phyloP scores from a whole-genome alignment of 305 asterid species.

The Withania somnifera region DNA sequence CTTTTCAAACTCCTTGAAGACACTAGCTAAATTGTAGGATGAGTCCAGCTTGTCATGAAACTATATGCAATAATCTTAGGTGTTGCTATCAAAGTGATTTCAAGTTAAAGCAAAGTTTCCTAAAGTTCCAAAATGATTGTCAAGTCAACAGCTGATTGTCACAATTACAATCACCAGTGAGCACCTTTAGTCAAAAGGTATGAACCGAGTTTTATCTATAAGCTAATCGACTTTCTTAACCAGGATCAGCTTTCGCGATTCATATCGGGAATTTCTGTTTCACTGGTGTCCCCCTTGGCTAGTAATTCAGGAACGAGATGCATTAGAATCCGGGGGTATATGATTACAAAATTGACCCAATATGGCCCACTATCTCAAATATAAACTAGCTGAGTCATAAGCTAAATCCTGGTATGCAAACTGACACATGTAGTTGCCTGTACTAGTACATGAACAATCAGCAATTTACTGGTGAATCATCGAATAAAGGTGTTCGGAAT shows the following conservation, averaged over 20 bases:
- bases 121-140: neutral
- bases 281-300: neutral
- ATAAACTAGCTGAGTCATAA: neutral
- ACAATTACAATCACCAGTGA: neutral
- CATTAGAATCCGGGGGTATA: neutral
- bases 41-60: neutral
- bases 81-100: neutral
- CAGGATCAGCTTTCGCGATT: neutral
- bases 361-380: neutral
- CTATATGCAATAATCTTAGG: neutral
- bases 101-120: neutral
- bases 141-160: neutral
- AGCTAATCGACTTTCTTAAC: neutral
- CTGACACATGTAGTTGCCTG: neutral
- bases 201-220: neutral
- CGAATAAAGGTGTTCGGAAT: neutral
- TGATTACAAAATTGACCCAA: neutral
- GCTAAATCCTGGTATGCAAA: neutral
- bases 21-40: neutral
- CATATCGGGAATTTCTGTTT: neutral
- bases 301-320: neutral
- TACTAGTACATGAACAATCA: neutral
- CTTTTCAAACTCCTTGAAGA: neutral
- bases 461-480: neutral
- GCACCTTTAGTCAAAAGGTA: neutral